These are phyloP conservation scores for Pythium diclinum DNA, from an alignment of 352 stramenopile species.

Conservation along the genomic window DNA sequence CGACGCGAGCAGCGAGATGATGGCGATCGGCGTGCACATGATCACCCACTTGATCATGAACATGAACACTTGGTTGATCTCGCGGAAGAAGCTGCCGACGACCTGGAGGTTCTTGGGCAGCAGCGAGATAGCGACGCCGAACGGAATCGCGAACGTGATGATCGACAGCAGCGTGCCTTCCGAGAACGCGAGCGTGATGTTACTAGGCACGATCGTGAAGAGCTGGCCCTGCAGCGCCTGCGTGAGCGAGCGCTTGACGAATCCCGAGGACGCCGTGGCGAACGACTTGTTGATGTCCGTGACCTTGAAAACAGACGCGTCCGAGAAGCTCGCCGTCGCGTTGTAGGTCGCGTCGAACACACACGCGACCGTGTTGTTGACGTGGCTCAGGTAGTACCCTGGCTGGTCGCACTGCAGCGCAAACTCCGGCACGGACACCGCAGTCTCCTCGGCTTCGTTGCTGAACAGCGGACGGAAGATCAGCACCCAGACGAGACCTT, in stretches of 20 bases:
- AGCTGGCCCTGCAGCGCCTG: constrained; percentile 26
- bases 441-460: constrained; percentile 10
- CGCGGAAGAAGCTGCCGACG: constrained; percentile 28
- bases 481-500: constrained; percentile 20
- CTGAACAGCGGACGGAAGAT: constrained; percentile 21
- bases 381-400: constrained; percentile 21
- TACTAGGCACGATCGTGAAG: constrained; percentile 22
- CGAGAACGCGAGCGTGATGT: constrained; percentile 35
- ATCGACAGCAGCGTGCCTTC: constrained; percentile 32
- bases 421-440: constrained; percentile 9
- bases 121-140: constrained; percentile 29
- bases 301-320: constrained; percentile 20
- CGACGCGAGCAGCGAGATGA: constrained; percentile 35
- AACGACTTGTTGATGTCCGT: constrained; percentile 28
- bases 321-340: neutral
- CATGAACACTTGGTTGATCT: constrained; percentile 36
- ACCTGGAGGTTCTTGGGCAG: constrained; percentile 17
- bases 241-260: constrained; percentile 15
- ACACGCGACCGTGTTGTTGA: constrained; percentile 23
- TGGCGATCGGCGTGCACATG: constrained; percentile 35
- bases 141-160: constrained; percentile 37
- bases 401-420: constrained; percentile 20
- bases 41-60: constrained; percentile 39
- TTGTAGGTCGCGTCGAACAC: constrained; percentile 20
- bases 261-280: neutral